Percentiles rank a stretch among this genome's conserved stretches.
Conservation (phyloP, 192 early-diverging fungal genomes). For the Diversispora eburnea region DNA sequence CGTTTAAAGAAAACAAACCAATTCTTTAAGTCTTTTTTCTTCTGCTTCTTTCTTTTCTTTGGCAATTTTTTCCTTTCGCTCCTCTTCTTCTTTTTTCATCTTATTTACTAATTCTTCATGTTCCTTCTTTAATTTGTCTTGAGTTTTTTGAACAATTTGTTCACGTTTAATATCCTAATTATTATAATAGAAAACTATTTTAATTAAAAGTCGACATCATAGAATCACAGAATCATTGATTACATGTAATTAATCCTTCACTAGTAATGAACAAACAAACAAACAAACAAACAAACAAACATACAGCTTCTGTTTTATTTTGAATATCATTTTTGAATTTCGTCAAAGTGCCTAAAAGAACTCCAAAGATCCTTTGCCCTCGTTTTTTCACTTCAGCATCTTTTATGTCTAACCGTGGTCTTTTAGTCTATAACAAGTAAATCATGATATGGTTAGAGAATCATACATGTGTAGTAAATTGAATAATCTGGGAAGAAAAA, state of each 20-base stretch:
- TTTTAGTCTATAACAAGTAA: slow-evolving; percentile 27
- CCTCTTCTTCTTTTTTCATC: slow-evolving; percentile 39
- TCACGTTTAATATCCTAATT: slow-evolving; percentile 43
- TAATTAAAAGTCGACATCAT: neutral
- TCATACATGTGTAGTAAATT: neutral
- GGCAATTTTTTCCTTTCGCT: slow-evolving; percentile 30
- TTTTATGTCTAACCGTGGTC: slow-evolving; percentile 40
- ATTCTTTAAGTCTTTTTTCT: slow-evolving; percentile 17
- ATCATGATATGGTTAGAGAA: neutral
- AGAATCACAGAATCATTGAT: too few relatives aligned
- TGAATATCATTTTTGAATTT: slow-evolving; percentile 51
- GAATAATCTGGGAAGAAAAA: neutral
- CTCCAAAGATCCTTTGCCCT: slow-evolving; percentile 48
- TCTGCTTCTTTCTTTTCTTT: slow-evolving; percentile 19
- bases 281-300: neutral
- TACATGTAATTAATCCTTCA: neutral
- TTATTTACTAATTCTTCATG: slow-evolving; percentile 38
- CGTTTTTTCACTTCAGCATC: slow-evolving; percentile 35
- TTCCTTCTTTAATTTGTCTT: slow-evolving; percentile 47
- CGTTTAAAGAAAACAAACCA: neutral
- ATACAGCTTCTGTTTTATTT: slow-evolving; percentile 47
- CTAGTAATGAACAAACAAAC: neutral
- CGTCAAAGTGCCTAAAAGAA: slow-evolving; percentile 48
- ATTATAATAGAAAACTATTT: neutral
- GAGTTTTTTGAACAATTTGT: slow-evolving; percentile 41